A percentile compares a stretch with the other conserved stretches of the same genome.
These are phyloP conservation scores for Globisporangium paroecandrum DNA, from an alignment of 352 stramenopile species.

Conservation along the genomic window DNA sequence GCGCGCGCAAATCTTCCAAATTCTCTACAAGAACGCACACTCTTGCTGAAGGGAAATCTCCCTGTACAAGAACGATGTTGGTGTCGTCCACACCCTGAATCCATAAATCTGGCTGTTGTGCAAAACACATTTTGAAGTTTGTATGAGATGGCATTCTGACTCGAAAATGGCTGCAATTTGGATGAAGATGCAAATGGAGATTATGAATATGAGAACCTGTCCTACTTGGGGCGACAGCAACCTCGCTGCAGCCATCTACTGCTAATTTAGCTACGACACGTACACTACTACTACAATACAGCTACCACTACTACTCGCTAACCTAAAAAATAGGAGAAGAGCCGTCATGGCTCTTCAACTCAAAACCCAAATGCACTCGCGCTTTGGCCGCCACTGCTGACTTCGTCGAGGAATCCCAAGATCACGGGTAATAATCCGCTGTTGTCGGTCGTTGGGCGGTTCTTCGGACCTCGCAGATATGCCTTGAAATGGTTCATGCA, in stretches of 20 bases:
- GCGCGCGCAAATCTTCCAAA: neutral
- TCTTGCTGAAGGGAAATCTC: slow-evolving; percentile 10
- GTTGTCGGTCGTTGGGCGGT: slow-evolving; percentile 69
- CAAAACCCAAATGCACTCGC: slow-evolving; percentile 77
- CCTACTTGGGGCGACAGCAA: slow-evolving; percentile 16
- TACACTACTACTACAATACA: slow-evolving; percentile 16
- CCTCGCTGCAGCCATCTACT: slow-evolving; percentile 20
- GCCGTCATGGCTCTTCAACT: slow-evolving; percentile 17
- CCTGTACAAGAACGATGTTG: slow-evolving; percentile 19
- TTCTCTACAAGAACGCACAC: slow-evolving; percentile 15
- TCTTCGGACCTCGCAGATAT: slow-evolving; percentile 82
- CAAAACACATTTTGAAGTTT: neutral
- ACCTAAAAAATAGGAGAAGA: slow-evolving; percentile 2
- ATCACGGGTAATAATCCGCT: slow-evolving; percentile 74
- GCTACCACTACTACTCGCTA: slow-evolving; percentile 12
- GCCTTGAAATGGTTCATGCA: slow-evolving; percentile 84
- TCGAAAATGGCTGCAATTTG: neutral
- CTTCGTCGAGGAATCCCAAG: slow-evolving; percentile 70
- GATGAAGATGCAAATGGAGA: slow-evolving; percentile 3
- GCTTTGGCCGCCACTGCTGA: slow-evolving; percentile 51
- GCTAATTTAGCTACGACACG: slow-evolving; percentile 24
- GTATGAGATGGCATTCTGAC: neutral
- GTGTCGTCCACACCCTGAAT: slow-evolving; percentile 3
- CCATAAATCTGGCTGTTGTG: neutral
- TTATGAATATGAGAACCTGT: slow-evolving; percentile 8